A percentile compares a stretch with the other conserved stretches of the same genome.
These are phyloP conservation scores for Diplocarpon mali DNA, from an alignment of 2,329 filamentous ascomycete genomes.

Conservation along the genomic window DNA sequence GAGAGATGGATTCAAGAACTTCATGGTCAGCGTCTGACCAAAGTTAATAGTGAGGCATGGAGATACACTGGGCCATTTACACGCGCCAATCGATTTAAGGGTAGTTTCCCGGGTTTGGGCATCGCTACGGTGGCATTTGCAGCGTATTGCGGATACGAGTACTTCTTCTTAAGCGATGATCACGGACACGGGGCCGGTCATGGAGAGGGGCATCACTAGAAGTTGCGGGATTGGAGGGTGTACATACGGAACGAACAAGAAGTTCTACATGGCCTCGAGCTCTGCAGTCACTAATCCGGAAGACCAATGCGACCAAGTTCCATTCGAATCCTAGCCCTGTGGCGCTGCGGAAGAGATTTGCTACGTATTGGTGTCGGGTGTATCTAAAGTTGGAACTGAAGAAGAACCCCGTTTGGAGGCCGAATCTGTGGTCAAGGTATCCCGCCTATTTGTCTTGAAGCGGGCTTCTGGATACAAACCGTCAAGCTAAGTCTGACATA, in stretches of 20 bases:
- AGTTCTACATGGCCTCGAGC: background rate
- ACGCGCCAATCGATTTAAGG: conserved; percentile 80
- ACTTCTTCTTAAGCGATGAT: conserved; percentile 70
- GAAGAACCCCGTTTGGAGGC: too few species aligned
- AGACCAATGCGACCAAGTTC: too few species aligned
- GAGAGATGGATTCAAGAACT: background rate
- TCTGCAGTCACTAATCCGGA: too few species aligned
- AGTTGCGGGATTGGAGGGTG: conserved; percentile 15
- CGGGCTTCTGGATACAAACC: too few species aligned
- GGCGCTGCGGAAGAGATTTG: too few species aligned
- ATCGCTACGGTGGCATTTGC: conserved; percentile 87
- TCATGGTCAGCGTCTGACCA: conserved; percentile 6
- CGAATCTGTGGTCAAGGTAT: too few species aligned
- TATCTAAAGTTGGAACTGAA: too few species aligned
- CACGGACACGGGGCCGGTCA: conserved; percentile 47
- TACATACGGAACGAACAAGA: conserved; percentile 30
- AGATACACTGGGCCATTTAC: conserved; percentile 83
- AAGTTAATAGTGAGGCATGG: conserved; percentile 87
- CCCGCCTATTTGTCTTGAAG: too few species aligned
- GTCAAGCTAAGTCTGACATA: too few species aligned
- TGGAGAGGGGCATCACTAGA: conserved; percentile 47
- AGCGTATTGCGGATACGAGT: conserved; percentile 80
- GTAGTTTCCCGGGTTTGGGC: conserved; percentile 78
- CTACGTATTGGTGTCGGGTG: too few species aligned
- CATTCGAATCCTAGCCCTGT: too few species aligned